Base-by-base conservation (phyloP, 2,329 filamentous ascomycete genomes). In the Penicillium griseofulvum region DNA sequence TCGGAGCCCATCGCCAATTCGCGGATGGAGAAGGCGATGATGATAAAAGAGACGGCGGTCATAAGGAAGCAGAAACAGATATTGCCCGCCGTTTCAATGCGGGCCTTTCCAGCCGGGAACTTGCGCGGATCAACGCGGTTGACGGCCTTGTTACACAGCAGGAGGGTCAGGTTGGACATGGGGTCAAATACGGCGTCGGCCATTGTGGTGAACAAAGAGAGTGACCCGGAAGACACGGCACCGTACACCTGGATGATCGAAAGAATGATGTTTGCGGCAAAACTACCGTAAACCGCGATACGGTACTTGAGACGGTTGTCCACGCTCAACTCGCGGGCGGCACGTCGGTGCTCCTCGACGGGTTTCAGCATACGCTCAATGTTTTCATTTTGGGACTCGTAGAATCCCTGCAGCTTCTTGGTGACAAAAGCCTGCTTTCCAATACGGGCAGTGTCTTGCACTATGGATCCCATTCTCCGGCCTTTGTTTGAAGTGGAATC, bases 151-250 rank as follows among this genome's bases (percentile, higher is more conserved):
- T 92, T 88, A 57, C 88, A 91, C 36, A 96, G 74, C 55, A 97
- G 91, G 14, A 97, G 81, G 0, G 90, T 93, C 49, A 97, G 72
- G 68, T 96, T 97, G 68, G 89, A 93, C 67, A 95, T 71, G 9
- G 91, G 94, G 70, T 97, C 94, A 76, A 97, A 97, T 62, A 97
- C 81, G 49, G 92, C 87, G 74, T 99, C 94, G 16, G 92, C 93
- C 89, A 96, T 96, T 60, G 93, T 99, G 16, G 94, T 97, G 78
- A 97, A 97, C 44, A 99, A 85, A 5, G 93, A 96, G 34, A 97
- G 83, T n/a, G 91, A 97, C 44, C 88, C 86, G 0, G 92, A 96
- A 0, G 89, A 85, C 43, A 90, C 83, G 58, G 94, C 94, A 41
- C 88, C 94, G 71, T 95, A 99, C 36, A 97, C 78, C 74, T 99